These are phyloP conservation scores for Tolypocladium cylindrosporum DNA, from an alignment of 2,329 filamentous ascomycete species.

Conservation along the genomic window DNA sequence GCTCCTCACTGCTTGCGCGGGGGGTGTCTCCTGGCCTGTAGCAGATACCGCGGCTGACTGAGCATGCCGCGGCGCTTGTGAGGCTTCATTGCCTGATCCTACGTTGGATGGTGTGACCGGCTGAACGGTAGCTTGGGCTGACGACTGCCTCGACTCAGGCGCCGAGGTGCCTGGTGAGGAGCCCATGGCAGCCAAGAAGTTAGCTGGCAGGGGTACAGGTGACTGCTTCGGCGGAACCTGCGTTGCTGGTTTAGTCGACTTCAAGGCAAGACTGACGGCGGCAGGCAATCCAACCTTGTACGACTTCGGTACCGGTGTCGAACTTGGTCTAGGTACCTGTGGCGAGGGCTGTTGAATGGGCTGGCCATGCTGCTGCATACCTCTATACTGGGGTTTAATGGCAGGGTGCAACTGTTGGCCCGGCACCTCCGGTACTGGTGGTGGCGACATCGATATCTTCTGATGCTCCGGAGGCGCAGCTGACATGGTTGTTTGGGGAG, in stretches of 20 bases:
- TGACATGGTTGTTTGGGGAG: neutral
- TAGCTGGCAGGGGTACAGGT: slow-evolving; percentile 32
- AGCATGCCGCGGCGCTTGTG: neutral
- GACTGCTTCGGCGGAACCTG: slow-evolving; percentile 30
- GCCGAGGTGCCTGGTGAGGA: slow-evolving; percentile 13
- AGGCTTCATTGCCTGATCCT: neutral
- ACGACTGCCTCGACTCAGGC: neutral
- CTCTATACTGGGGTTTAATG: neutral
- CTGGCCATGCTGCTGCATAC: neutral
- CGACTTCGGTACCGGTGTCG: slow-evolving; percentile 13
- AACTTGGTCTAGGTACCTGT: slow-evolving; percentile 13
- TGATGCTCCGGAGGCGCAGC: slow-evolving; percentile 5
- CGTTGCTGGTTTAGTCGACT: slow-evolving; percentile 18
- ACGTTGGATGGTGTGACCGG: neutral
- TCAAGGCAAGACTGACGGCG: slow-evolving; percentile 11
- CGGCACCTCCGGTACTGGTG: neutral
- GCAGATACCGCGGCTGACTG: neutral
- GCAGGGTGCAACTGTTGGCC: neutral
- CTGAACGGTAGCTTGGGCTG: neutral
- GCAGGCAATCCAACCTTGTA: slow-evolving; percentile 22
- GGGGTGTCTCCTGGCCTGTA: neutral
- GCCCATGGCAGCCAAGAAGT: slow-evolving; percentile 30
- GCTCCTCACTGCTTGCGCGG: slow-evolving; percentile 3
- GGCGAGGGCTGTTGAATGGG: neutral
- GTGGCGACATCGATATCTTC: slow-evolving; percentile 4